Base-by-base conservation (phyloP, 176 grass and related monocot genomes). In the Raddia guianensis region DNA sequence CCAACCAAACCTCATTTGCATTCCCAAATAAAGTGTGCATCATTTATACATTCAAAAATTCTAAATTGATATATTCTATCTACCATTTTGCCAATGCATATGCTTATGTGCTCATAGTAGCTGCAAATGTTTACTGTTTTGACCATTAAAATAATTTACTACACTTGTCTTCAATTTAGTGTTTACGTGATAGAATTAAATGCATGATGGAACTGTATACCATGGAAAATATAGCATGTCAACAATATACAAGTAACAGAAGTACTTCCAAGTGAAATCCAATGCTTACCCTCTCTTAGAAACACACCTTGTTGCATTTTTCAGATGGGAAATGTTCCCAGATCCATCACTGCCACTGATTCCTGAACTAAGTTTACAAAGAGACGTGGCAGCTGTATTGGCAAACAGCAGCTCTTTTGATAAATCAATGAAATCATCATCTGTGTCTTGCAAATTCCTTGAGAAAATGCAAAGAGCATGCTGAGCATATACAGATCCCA, bases 401-500 rank as follows among this genome's bases (percentile, higher is more conserved):
- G 78, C 91, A 87, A 80, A 66, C 48, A 98, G 81, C 37, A 98
- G 86, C 33, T 90, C 92, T 63, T 64, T 64, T 77, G 79, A 83
- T 19, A 93, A 75, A 93, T 86, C 81, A 70, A 84, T 52, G 12
- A 52, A 83, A 68, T 58, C 74, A 77, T 74, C 81, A 48, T 54
- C 83, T 59, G 66, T 73, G 49, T 81, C 77, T 40, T 64, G 75
- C 63, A 66, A 87, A 8, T 78, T 65, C 44, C 60, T 89, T 71
- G 82, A 56, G 62, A 91, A 89, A 77, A 93, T 76, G 18, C 88
- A 86, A 74, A 98, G 86, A 76, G 88, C 95, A 59, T 94, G 95
- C 59, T 91, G 92, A 20, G 84, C 75, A 85, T 94, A 98, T 58
- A 87, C 83, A 84, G 95, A 93, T 83, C 86, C 95, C 63, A 98